These are phyloP conservation scores for Verticillium klebahnii DNA, from an alignment of 2,329 filamentous ascomycete genomes.

Conservation along the genomic window DNA sequence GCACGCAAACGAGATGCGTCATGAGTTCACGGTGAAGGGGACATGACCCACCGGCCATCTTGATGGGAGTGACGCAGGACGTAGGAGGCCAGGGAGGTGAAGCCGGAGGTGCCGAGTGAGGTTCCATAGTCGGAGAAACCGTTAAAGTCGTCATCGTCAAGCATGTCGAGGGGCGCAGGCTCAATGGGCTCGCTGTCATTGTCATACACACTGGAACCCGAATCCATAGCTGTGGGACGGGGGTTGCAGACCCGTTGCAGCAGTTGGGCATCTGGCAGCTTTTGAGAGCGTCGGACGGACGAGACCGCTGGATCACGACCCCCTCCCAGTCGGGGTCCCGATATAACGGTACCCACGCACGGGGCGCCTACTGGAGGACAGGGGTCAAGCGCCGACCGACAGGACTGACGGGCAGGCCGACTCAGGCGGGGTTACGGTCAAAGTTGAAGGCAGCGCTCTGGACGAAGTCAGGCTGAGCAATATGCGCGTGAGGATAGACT, in stretches of 20 bases:
- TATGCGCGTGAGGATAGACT: too few relatives aligned
- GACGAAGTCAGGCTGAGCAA: background rate
- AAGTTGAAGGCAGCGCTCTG: background rate
- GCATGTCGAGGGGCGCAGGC: background rate
- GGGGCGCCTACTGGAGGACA: background rate
- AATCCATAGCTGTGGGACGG: background rate
- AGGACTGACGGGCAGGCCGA: background rate
- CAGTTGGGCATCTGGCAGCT: background rate
- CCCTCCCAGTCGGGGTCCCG: background rate
- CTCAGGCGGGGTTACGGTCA: background rate
- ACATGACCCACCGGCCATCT: slow-evolving; percentile 11
- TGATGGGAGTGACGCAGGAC: slow-evolving; percentile 12
- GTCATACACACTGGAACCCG: background rate
- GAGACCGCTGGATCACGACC: background rate
- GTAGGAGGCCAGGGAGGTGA: slow-evolving; percentile 29
- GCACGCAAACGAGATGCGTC: background rate
- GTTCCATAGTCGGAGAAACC: slow-evolving; percentile 34
- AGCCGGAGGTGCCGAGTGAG: slow-evolving; percentile 31
- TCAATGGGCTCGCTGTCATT: background rate
- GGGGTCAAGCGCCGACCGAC: background rate
- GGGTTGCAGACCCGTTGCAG: background rate
- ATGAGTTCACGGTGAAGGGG: too few relatives aligned
- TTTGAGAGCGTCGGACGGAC: background rate
- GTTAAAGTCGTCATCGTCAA: slow-evolving; percentile 13
- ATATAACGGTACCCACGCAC: background rate